Evolutionary conservation across 371 early-diverging fungal genomes (phyloP).

Genomic region (Mucor saturninus): DNA sequence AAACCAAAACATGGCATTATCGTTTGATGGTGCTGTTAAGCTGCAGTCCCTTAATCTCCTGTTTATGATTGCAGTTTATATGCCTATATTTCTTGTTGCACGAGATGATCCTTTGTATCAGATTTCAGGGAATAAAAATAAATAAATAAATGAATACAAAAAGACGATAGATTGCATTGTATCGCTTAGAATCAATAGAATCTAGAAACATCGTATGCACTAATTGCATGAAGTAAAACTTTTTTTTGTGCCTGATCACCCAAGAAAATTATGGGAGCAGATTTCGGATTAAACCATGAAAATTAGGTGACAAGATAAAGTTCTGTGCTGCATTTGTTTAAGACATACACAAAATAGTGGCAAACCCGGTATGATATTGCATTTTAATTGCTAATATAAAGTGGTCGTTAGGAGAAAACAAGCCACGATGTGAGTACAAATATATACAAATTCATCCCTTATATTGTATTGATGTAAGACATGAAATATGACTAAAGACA

Average conservation of each 20-base stretch:
- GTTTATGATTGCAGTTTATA: not conserved
- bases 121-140: slow-evolving; percentile 1
- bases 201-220: not conserved
- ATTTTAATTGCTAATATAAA: not conserved
- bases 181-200: not conserved
- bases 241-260: not conserved
- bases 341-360: not conserved
- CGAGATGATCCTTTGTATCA: slow-evolving; percentile 13
- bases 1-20: too few species aligned
- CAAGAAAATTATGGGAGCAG: not conserved
- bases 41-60: not conserved
- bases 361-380: not conserved
- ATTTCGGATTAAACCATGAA: not conserved
- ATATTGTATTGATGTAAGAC: slow-evolving; percentile 8
- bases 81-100: slow-evolving; percentile 9
- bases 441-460: slow-evolving; percentile 7
- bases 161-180: slow-evolving; percentile 2
- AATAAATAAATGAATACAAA: not conserved
- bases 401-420: not conserved
- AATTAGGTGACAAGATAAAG: slow-evolving; percentile 6
- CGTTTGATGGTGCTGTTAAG: too few species aligned
- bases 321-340: not conserved
- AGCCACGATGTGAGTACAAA: slow-evolving; percentile 3
- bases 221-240: slow-evolving; percentile 1
- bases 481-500: slow-evolving; percentile 22